Conservation (phyloP, 2,329 filamentous ascomycete species). For the Fusarium anthophilum region DNA sequence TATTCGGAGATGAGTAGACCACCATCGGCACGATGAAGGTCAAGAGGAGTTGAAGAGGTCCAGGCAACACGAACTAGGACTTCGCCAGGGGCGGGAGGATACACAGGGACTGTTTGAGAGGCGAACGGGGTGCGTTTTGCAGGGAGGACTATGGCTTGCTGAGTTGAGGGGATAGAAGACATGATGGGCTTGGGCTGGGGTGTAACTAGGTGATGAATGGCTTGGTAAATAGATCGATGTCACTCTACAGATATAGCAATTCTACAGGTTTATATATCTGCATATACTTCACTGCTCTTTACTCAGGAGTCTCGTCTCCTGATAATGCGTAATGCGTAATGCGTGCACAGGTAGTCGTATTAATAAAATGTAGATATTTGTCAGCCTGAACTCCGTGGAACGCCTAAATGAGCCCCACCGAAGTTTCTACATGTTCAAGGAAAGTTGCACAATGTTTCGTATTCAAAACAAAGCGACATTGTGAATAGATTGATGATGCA, state of each 20-base stretch:
- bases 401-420: slow-evolving; percentile 9
- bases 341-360: background rate
- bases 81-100: slow-evolving; percentile 54
- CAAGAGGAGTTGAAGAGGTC: slow-evolving; percentile 69
- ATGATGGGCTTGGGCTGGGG: background rate
- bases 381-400: slow-evolving; percentile 23
- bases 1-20: slow-evolving; percentile 60
- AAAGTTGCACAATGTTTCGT: background rate
- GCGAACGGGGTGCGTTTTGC: slow-evolving; percentile 60
- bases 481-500: background rate
- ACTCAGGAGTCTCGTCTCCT: background rate
- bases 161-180: slow-evolving; percentile 65
- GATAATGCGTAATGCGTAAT: background rate
- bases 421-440: background rate
- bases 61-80: slow-evolving; percentile 64
- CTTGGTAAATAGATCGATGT: background rate
- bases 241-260: background rate
- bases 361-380: slow-evolving; percentile 4
- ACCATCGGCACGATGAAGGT: slow-evolving; percentile 70
- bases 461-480: background rate
- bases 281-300: background rate
- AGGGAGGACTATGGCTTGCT: slow-evolving; percentile 69
- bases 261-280: background rate
- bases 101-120: slow-evolving; percentile 60
- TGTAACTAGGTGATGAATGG: background rate